Percentiles rank a stretch among this genome's conserved stretches.
phyloP scores from a whole-genome alignment of 129 eudicot genomes.

The Solidago caesia region DNA sequence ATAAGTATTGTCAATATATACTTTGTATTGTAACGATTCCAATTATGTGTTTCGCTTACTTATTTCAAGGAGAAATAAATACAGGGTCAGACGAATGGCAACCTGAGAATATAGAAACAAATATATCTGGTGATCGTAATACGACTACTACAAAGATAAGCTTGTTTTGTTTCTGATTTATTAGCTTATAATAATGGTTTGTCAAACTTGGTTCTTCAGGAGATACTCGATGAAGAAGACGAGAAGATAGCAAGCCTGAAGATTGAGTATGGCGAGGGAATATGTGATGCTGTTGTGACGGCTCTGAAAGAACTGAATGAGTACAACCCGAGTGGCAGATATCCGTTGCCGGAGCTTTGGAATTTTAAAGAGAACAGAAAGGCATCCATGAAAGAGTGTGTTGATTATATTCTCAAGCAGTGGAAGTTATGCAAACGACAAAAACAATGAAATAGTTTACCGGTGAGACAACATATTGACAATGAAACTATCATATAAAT shows the following conservation, averaged over 20 bases:
- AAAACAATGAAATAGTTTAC: too few relatives aligned
- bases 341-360: slow-evolving; percentile 47
- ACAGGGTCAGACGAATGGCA: not conserved
- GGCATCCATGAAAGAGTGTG: slow-evolving; percentile 39
- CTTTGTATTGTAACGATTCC: too few relatives aligned
- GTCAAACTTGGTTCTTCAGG: slow-evolving; percentile 30
- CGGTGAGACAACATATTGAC: too few relatives aligned
- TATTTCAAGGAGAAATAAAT: too few relatives aligned
- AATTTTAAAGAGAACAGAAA: slow-evolving; percentile 33
- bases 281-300: slow-evolving; percentile 36
- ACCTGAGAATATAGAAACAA: too few relatives aligned
- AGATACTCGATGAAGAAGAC: slow-evolving; percentile 45
- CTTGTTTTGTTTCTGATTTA: not conserved
- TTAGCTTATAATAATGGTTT: not conserved
- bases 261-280: slow-evolving; percentile 26
- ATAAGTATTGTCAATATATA: too few relatives aligned
- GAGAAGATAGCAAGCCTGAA: slow-evolving; percentile 29
- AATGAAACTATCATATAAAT: too few relatives aligned
- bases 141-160: not conserved
- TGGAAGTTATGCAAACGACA: slow-evolving; percentile 11
- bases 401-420: slow-evolving; percentile 22
- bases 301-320: slow-evolving; percentile 42
- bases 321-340: slow-evolving; percentile 53
- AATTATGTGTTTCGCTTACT: too few relatives aligned
- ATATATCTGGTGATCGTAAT: too few relatives aligned